Percentiles rank a stretch among this genome's conserved stretches.
Evolutionary conservation across 805 yeast genomes (phyloP).

Genomic region (Blastobotrys americana): DNA sequence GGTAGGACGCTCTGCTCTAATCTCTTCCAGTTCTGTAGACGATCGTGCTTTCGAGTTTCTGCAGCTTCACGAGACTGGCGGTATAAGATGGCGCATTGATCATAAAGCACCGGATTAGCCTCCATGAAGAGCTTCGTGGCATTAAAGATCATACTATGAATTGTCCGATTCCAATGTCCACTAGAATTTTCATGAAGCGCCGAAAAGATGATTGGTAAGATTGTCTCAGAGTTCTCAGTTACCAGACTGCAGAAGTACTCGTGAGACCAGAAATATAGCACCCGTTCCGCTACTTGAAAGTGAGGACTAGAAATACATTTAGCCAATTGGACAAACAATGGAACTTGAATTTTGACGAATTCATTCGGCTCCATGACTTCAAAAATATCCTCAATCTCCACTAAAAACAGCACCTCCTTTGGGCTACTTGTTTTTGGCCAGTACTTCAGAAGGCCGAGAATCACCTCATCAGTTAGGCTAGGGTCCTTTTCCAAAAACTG

Average conservation of each 20-base stretch:
- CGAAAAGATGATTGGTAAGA: constrained; percentile 85
- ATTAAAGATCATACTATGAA: constrained; percentile 81
- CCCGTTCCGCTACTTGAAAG: constrained; percentile 96
- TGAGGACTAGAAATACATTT: constrained; percentile 92
- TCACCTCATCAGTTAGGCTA: constrained; percentile 85
- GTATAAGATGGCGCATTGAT: constrained; percentile 83
- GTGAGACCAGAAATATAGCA: constrained; percentile 87
- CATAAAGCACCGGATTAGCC: constrained; percentile 82
- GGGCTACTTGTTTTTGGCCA: constrained; percentile 97
- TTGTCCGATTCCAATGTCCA: constrained; percentile 88
- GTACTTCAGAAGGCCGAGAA: constrained; percentile 82
- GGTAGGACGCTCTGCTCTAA: constrained; percentile 46
- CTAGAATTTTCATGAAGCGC: constrained; percentile 78
- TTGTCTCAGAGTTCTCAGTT: constrained; percentile 81
- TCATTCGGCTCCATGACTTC: constrained; percentile 94
- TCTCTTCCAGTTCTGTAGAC: constrained; percentile 54
- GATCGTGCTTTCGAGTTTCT: constrained; percentile 47
- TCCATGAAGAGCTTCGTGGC: constrained; percentile 91
- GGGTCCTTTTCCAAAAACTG: constrained; percentile 97
- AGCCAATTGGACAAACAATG: constrained; percentile 86
- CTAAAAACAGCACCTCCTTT: constrained; percentile 90
- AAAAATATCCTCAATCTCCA: constrained; percentile 93
- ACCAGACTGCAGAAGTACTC: constrained; percentile 87
- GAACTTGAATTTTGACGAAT: constrained; percentile 84
- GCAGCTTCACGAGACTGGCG: constrained; percentile 74